Percentiles rank a stretch among this genome's conserved stretches.
phyloP scores from a whole-genome alignment of 495 filamentous ascomycete species.

The Ramalina peruviana region DNA sequence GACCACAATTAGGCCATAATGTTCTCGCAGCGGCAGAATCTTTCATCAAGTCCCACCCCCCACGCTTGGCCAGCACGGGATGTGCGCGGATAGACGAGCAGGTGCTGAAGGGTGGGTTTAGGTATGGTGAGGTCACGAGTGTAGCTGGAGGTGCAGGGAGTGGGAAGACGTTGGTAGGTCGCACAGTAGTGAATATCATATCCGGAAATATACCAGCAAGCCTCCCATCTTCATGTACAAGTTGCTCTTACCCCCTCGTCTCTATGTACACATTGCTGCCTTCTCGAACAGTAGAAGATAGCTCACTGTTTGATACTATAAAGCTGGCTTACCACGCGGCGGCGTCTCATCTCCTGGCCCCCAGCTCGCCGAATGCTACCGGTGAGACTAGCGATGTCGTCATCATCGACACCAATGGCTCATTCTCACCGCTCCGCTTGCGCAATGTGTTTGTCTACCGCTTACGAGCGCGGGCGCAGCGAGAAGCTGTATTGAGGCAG shows the following conservation, averaged over 20 bases:
- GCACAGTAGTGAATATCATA: neutral
- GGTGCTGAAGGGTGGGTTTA: constrained; percentile 14
- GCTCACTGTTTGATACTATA: neutral
- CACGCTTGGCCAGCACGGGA: constrained; percentile 8
- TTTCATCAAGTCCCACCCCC: neutral
- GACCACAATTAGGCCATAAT: constrained; percentile 2
- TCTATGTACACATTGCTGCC: neutral
- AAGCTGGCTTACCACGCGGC: constrained; percentile 14
- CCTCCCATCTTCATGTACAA: neutral
- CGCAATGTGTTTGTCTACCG: constrained; percentile 10
- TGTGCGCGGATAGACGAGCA: constrained; percentile 6
- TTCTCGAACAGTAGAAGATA: too few relatives aligned
- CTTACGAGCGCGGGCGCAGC: constrained; percentile 2
- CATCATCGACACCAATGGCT: constrained; percentile 13
- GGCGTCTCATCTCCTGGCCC: constrained; percentile 12
- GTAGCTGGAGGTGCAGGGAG: constrained; percentile 9
- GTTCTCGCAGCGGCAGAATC: constrained; percentile 6
- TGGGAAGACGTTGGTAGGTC: constrained; percentile 13
- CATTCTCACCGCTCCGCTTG: constrained; percentile 13
- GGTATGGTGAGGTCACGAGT: constrained; percentile 15
- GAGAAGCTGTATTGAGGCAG: constrained; percentile 1
- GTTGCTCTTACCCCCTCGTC: neutral
- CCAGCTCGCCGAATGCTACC: neutral
- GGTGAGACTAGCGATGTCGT: constrained; percentile 10
- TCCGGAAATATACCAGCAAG: neutral